Conservation (phyloP, 2,329 filamentous ascomycete genomes). For the Alternaria dauci region DNA sequence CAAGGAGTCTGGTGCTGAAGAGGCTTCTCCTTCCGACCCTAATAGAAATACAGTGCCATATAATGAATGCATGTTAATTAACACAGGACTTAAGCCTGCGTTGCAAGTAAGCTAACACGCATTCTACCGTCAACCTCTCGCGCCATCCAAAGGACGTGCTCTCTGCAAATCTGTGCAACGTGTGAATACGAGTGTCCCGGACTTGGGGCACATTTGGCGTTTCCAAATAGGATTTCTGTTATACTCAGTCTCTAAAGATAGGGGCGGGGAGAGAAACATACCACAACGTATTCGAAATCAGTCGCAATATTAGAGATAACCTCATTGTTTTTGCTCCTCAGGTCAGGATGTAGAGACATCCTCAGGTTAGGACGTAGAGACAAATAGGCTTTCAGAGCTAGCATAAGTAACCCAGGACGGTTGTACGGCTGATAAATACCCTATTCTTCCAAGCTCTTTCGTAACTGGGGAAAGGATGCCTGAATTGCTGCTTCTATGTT, state of each 20-base stretch:
- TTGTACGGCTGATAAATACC: background rate
- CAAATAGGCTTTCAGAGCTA: background rate
- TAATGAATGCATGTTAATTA: too few species aligned
- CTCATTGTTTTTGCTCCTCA: background rate
- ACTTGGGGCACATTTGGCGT: background rate
- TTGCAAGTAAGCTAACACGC: background rate
- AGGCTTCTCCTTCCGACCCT: too few species aligned
- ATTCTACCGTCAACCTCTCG: background rate
- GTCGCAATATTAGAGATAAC: conserved; percentile 2
- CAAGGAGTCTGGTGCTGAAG: too few species aligned
- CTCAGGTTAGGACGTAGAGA: background rate
- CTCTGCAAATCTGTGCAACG: background rate
- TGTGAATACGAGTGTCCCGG: background rate
- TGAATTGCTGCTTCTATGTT: background rate
- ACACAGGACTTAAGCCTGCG: too few species aligned
- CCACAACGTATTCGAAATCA: background rate
- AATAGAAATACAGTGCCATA: too few species aligned
- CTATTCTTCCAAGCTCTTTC: conserved; percentile 2
- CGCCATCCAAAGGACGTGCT: background rate
- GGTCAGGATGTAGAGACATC: background rate
- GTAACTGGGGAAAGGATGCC: background rate
- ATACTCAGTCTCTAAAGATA: background rate
- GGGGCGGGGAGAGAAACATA: background rate
- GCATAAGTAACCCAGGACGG: background rate
- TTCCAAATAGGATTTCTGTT: background rate